These are phyloP conservation scores for Petunia hybrid DNA, from an alignment of 305 asterid genomes.

Conservation along the genomic window DNA sequence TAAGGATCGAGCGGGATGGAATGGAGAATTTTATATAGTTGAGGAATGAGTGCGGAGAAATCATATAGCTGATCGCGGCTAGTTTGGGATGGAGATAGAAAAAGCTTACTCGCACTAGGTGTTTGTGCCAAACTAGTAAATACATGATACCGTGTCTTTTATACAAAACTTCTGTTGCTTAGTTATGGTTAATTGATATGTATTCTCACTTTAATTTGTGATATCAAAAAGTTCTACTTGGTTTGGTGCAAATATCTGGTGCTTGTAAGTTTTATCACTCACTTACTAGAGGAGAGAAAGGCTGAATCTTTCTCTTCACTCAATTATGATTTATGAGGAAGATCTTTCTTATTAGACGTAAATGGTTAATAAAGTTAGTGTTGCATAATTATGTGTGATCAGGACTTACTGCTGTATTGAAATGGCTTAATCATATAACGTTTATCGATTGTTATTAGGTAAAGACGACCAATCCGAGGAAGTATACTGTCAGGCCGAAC, in stretches of 20 bases:
- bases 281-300: neutral
- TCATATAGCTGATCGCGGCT: neutral
- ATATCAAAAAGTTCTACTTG: neutral
- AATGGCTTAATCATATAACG: neutral
- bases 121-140: neutral
- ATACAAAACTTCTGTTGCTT: neutral
- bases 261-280: neutral
- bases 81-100: neutral
- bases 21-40: neutral
- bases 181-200: neutral
- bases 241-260: neutral
- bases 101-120: neutral
- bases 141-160: neutral
- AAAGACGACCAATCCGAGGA: constrained; percentile 26
- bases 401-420: neutral
- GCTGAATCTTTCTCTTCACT: neutral
- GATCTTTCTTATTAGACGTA: neutral
- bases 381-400: neutral
- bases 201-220: neutral
- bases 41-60: neutral
- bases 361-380: neutral
- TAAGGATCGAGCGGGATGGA: neutral
- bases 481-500: constrained; percentile 31
- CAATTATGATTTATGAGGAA: constrained; percentile 6
- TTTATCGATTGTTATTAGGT: constrained; percentile 26